phyloP scores from a whole-genome alignment of 495 filamentous ascomycete genomes.

The Daldinia vernicosa region DNA sequence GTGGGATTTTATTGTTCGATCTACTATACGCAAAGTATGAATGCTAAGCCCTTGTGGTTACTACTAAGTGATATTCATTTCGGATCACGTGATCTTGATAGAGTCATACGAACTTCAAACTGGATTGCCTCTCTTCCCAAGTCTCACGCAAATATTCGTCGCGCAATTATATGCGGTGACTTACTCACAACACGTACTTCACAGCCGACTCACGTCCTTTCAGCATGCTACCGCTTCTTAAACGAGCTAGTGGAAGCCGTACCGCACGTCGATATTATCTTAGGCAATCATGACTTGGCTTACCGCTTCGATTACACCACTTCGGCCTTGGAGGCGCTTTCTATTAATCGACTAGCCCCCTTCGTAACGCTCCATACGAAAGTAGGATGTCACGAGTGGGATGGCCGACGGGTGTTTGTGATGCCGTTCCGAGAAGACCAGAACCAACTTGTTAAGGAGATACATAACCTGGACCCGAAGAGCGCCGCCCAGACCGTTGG shows the following conservation, averaged over 20 bases:
- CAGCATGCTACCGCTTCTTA: slow-evolving; percentile 47
- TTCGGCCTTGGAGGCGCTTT: slow-evolving; percentile 46
- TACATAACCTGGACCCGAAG: slow-evolving; percentile 32
- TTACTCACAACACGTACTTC: slow-evolving; percentile 46
- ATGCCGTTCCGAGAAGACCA: slow-evolving; percentile 46
- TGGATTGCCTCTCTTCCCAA: slow-evolving; percentile 42
- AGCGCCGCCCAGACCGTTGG: slow-evolving; percentile 40
- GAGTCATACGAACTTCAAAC: slow-evolving; percentile 40
- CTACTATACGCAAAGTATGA: not conserved
- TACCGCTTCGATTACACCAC: slow-evolving; percentile 46
- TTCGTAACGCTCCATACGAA: slow-evolving; percentile 42
- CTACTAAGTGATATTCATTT: slow-evolving; percentile 51
- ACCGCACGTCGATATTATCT: slow-evolving; percentile 46
- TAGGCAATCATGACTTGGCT: slow-evolving; percentile 51
- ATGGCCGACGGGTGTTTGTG: slow-evolving; percentile 44
- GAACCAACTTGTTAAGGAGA: slow-evolving; percentile 31
- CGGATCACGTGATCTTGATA: slow-evolving; percentile 42
- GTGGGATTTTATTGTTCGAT: no score
- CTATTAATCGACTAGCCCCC: slow-evolving; percentile 40
- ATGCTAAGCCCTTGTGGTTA: slow-evolving; percentile 38
- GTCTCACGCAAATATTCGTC: slow-evolving; percentile 36
- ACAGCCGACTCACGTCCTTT: slow-evolving; percentile 47
- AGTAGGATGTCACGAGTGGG: slow-evolving; percentile 39
- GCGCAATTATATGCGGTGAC: slow-evolving; percentile 48
- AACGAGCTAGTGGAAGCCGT: slow-evolving; percentile 40